Evolutionary conservation across 768 basidiomycete species (phyloP).

Genomic region (Grammothele lineata): DNA sequence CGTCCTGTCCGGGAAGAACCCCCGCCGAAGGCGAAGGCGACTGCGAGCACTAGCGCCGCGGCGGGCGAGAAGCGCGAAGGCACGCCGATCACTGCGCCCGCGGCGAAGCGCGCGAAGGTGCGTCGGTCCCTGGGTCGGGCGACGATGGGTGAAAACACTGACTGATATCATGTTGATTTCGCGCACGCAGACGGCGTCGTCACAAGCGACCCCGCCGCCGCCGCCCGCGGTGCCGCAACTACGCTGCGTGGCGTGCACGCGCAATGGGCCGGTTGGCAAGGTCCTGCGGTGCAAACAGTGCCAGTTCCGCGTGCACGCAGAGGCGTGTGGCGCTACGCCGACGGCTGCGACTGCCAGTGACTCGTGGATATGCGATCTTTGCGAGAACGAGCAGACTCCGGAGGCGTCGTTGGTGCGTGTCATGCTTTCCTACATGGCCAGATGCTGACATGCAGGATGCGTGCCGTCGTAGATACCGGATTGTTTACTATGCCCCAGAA

Average conservation of each 20-base stretch:
- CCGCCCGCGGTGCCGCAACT: constrained; percentile 52
- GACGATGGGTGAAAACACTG: not conserved
- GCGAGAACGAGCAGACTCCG: constrained; percentile 74
- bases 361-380: constrained; percentile 84
- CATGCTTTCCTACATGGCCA: not conserved
- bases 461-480: constrained; percentile 56
- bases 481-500: constrained; percentile 80
- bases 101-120: constrained; percentile 65
- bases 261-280: constrained; percentile 69
- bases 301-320: constrained; percentile 73
- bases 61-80: constrained; percentile 56
- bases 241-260: constrained; percentile 72
- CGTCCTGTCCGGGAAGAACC: constrained; percentile 66
- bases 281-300: constrained; percentile 83
- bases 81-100: constrained; percentile 45
- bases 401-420: constrained; percentile 78
- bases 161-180: too few species aligned
- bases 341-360: constrained; percentile 57
- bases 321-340: constrained; percentile 63
- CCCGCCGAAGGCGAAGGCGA: constrained; percentile 28
- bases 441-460: constrained; percentile 3
- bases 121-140: not conserved
- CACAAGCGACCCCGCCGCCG: constrained; percentile 58
- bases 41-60: too few species aligned
- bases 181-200: constrained; percentile 38